These are phyloP conservation scores for Citrullus mucosospermus DNA, from an alignment of 306 rosid species.

Conservation along the genomic window DNA sequence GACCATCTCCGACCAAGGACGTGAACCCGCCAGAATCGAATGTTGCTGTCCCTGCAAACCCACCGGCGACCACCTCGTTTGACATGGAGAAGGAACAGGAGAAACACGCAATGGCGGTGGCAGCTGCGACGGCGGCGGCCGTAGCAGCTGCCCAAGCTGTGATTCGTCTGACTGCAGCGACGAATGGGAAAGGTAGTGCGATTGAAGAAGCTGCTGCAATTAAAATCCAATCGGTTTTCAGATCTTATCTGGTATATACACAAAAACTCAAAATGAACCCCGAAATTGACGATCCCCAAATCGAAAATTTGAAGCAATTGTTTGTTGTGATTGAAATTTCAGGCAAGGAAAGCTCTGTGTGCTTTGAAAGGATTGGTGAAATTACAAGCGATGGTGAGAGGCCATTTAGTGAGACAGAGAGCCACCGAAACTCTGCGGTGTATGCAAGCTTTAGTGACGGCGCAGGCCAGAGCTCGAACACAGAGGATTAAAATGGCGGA, in stretches of 20 bases:
- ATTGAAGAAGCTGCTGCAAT: conserved; percentile 58
- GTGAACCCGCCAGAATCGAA: conserved; percentile 18
- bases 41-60: not conserved
- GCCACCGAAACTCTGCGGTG: conserved; percentile 65
- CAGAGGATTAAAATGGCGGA: conserved; percentile 49
- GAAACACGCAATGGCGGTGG: conserved; percentile 60
- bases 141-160: conserved; percentile 65
- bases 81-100: conserved; percentile 46
- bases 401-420: conserved; percentile 79
- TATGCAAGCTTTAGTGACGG: conserved; percentile 90
- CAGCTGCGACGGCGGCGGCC: conserved; percentile 45
- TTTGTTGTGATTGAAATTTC: not conserved
- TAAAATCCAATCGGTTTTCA: conserved; percentile 65
- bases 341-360: conserved; percentile 84
- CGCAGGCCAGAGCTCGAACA: conserved; percentile 81
- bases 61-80: conserved; percentile 12
- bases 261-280: not conserved
- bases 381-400: conserved; percentile 86
- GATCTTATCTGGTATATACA: conserved; percentile 60
- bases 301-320: not conserved
- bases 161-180: conserved; percentile 32
- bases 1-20: conserved; percentile 68
- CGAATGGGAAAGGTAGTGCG: conserved; percentile 20
- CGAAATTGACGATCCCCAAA: not conserved
- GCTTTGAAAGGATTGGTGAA: conserved; percentile 83